These are phyloP conservation scores for Strombidium stylifer DNA, from an alignment of 73 alveolate species.

Conservation along the genomic window DNA sequence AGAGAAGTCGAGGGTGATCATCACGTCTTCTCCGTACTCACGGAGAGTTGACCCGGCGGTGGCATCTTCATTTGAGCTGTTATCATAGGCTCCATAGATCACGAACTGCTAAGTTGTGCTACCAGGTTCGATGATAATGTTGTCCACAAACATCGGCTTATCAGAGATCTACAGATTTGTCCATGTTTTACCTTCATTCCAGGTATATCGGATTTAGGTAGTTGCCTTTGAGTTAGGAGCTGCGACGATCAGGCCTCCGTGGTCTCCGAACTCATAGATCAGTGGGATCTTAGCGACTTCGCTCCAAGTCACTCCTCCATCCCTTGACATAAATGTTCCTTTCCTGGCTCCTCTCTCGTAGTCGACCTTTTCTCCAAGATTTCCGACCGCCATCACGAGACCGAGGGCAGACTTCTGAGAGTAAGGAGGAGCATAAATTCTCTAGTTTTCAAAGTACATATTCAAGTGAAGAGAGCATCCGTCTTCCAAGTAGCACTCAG, in stretches of 20 bases:
- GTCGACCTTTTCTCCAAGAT: conserved; percentile 70
- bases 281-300: conserved; percentile 86
- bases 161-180: conserved; percentile 53
- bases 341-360: conserved; percentile 52
- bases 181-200: conserved; percentile 82
- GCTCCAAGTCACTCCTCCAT: conserved; percentile 91
- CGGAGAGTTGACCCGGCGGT: neutral
- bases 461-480: conserved; percentile 87
- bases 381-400: conserved; percentile 87
- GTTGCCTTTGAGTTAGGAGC: conserved; percentile 76
- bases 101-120: conserved; percentile 71
- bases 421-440: conserved; percentile 78
- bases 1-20: conserved; percentile 74
- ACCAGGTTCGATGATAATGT: conserved; percentile 85
- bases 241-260: conserved; percentile 86
- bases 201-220: conserved; percentile 57
- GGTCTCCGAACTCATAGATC: conserved; percentile 94
- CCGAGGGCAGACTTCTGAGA: conserved; percentile 81
- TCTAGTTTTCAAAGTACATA: conserved; percentile 67
- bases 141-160: conserved; percentile 69
- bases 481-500: conserved; percentile 58
- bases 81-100: conserved; percentile 62
- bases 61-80: neutral
- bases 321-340: conserved; percentile 83
- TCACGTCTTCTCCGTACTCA: conserved; percentile 59